Percentiles rank a stretch among this genome's conserved stretches.
These are phyloP conservation scores for Cladosporium sp. DNA, from an alignment of 2,329 filamentous ascomycete genomes.

Conservation along the genomic window DNA sequence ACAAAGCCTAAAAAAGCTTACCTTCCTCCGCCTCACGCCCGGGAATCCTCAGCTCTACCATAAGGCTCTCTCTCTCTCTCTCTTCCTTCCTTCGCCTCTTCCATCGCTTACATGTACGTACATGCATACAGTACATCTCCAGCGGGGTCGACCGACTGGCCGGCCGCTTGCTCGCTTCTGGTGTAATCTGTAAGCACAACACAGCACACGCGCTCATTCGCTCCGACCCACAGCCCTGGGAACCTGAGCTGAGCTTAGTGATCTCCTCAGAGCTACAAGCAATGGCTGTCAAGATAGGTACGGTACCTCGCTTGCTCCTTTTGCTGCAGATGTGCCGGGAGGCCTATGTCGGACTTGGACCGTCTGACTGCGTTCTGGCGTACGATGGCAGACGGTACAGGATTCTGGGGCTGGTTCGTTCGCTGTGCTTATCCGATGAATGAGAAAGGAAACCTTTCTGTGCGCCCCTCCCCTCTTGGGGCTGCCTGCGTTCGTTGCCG, in stretches of 20 bases:
- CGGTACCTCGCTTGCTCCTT: background rate
- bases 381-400: background rate
- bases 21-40: background rate
- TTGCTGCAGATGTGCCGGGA: background rate
- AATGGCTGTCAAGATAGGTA: background rate
- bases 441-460: background rate
- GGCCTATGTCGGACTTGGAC: background rate
- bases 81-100: background rate
- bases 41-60: background rate
- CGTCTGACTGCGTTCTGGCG: background rate
- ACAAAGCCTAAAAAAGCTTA: background rate
- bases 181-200: background rate
- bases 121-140: background rate
- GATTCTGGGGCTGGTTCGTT: background rate
- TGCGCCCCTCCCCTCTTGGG: background rate
- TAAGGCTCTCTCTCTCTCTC: background rate
- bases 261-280: background rate
- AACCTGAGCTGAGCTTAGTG: constrained; percentile 1
- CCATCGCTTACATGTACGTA: background rate
- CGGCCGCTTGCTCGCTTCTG: background rate
- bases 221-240: background rate
- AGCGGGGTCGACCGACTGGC: background rate
- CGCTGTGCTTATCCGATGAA: background rate
- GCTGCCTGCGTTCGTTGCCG: background rate
- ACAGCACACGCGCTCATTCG: constrained; percentile 3